Evolutionary conservation across 257 asterid genomes (phyloP), one percentile per base, ranked within the genome.

Genomic region (Datura wrightii): DNA sequence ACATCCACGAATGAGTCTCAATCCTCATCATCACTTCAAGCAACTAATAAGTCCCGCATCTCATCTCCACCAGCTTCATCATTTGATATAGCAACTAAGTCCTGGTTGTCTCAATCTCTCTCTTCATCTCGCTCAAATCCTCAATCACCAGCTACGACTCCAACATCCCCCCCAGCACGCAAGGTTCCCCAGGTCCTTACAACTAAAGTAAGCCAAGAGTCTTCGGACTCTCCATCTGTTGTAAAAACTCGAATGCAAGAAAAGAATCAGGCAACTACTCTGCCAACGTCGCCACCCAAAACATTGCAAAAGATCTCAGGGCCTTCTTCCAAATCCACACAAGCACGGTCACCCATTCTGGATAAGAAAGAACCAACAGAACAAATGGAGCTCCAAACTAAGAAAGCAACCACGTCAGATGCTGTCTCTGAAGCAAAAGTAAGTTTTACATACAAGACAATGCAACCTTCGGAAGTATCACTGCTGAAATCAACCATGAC

Each of bases 61-160:
- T 37, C 53, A 67, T 67, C 76, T 37, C 50, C 42, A 67, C 76
- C 24, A 76, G 46, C 63, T 76, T 76, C 82, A 52, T 62, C 82
- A 15, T 67, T 52, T 15, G 50, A 41, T 67, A 9, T 31, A 76
- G 11, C 63, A 76, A 13, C 13, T 52, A 76, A 15, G 62, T 76
- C 82, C 7, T 31, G 2, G 3, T 84, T 2, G 66, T 56, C 92
- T 83, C 92, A 85, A 87, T 69, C 94, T 81, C 58, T 89, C 37
- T 84, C 92, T 48, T 92, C 90, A 56, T 85, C 92, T 83, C 85
- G 78, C 14, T 79, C 86, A 56, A 44, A 86, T 44, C 83, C 91
- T 37, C 89, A 86, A 79, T 42, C 92, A 52, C 87, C 79, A 60
- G 79, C 88, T 48, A 79, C 54, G 24, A 83, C 89, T 63, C 70